Evolutionary conservation across 2,329 filamentous ascomycete genomes (phyloP).

Genomic region (Fusarium algeriense): DNA sequence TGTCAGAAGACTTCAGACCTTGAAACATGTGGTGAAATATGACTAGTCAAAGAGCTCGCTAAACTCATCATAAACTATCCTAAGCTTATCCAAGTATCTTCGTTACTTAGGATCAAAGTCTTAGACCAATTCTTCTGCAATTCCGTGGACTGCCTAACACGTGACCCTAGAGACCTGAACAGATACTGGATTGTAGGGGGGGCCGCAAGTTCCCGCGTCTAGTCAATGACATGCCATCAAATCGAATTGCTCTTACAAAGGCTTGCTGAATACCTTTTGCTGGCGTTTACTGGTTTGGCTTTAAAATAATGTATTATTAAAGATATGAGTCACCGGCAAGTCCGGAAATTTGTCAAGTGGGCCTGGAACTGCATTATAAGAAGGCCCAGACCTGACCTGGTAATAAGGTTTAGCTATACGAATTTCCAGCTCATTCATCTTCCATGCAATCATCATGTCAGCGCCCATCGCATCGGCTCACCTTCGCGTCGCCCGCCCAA

Average conservation of each 20-base stretch:
- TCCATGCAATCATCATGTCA: neutral
- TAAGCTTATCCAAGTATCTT: too few relatives aligned
- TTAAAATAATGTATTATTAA: too few relatives aligned
- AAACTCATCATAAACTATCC: too few relatives aligned
- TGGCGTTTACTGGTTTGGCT: neutral
- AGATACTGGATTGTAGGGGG: too few relatives aligned
- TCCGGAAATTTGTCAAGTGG: neutral
- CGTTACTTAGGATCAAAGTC: too few relatives aligned
- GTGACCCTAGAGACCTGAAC: neutral
- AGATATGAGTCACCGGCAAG: neutral
- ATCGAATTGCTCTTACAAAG: accelerated
- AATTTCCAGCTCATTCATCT: neutral
- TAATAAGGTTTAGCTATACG: neutral
- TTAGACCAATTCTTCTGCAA: too few relatives aligned
- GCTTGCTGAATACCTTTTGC: neutral
- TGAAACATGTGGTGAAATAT: too few relatives aligned
- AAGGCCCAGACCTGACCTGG: neutral
- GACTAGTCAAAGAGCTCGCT: too few relatives aligned
- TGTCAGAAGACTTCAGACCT: too few relatives aligned
- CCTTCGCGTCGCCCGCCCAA: neutral
- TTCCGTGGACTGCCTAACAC: too few relatives aligned
- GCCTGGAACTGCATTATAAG: neutral
- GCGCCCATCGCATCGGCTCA: neutral
- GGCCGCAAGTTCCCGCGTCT: too few relatives aligned
- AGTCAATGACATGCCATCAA: too few relatives aligned